Conservation (phyloP, 179 eudicot genomes). For the Camellia oleifera region DNA sequence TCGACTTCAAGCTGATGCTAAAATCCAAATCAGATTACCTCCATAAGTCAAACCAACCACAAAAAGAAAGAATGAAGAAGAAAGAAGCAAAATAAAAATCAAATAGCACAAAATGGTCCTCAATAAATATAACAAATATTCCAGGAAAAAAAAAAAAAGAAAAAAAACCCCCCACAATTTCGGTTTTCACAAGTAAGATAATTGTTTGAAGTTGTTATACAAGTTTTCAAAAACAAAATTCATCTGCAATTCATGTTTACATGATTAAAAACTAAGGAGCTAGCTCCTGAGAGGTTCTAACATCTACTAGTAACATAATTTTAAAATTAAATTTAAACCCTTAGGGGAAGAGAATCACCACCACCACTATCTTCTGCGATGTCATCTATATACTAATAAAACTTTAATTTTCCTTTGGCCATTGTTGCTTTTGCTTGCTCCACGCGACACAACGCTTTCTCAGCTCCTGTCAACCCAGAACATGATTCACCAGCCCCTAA, state of each 20-base stretch:
- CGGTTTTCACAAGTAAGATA: neutral
- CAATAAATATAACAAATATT: neutral
- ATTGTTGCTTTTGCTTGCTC: constrained; percentile 50
- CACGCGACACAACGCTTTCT: constrained; percentile 55
- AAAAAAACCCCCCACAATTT: neutral
- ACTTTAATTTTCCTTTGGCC: constrained; percentile 55
- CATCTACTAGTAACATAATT: neutral
- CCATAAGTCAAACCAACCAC: neutral
- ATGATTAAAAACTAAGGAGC: neutral
- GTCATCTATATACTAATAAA: constrained; percentile 28
- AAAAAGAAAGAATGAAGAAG: neutral
- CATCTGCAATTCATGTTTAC: neutral
- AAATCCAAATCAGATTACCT: neutral
- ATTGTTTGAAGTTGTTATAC: neutral
- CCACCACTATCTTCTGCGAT: neutral
- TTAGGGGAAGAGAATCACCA: neutral
- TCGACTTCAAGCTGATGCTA: neutral
- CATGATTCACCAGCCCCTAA: constrained; percentile 56
- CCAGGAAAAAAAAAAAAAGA: neutral
- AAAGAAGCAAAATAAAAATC: constrained; percentile 7
- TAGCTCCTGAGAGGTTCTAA: neutral
- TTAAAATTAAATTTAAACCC: neutral
- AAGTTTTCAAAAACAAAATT: neutral
- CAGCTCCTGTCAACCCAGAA: constrained; percentile 53
- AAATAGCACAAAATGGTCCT: neutral